These are phyloP conservation scores for Rhodamnia rubescens DNA, from an alignment of 345 rosid species.

Conservation along the genomic window DNA sequence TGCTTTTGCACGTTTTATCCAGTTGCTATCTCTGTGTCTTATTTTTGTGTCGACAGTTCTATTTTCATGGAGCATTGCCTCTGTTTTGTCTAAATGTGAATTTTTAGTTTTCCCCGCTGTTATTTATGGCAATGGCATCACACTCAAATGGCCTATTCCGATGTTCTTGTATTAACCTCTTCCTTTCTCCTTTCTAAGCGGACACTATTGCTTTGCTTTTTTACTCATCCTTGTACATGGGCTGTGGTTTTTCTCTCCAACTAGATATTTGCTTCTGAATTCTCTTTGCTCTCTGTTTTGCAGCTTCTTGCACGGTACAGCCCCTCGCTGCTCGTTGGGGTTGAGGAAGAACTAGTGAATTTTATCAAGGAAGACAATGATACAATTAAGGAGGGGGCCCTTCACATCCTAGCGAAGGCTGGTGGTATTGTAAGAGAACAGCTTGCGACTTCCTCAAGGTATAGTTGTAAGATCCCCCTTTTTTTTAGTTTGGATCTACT, in stretches of 20 bases:
- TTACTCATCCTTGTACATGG: neutral
- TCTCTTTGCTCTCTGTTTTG: constrained; percentile 4
- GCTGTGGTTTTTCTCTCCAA: neutral
- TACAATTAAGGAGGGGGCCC: constrained; percentile 74
- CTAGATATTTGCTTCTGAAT: neutral
- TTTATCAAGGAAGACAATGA: constrained; percentile 84
- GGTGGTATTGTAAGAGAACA: constrained; percentile 95
- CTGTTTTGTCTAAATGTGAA: neutral
- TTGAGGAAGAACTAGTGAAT: constrained; percentile 70
- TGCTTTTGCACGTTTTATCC: neutral
- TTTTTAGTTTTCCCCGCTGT: neutral
- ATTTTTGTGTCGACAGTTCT: neutral
- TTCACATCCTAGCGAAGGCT: constrained; percentile 90
- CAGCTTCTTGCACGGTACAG: constrained; percentile 84
- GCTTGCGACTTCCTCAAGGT: constrained; percentile 75
- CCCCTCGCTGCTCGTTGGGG: constrained; percentile 69
- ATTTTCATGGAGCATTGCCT: neutral
- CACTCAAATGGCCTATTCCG: neutral
- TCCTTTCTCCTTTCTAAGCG: neutral
- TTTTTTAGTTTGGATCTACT: constrained; percentile 1
- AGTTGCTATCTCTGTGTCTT: neutral
- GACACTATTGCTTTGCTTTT: neutral
- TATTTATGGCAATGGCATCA: neutral
- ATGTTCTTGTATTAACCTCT: neutral
- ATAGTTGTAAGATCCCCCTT: neutral